Base-by-base conservation (phyloP, 495 filamentous ascomycete species). In the Penicillium waksmanii region DNA sequence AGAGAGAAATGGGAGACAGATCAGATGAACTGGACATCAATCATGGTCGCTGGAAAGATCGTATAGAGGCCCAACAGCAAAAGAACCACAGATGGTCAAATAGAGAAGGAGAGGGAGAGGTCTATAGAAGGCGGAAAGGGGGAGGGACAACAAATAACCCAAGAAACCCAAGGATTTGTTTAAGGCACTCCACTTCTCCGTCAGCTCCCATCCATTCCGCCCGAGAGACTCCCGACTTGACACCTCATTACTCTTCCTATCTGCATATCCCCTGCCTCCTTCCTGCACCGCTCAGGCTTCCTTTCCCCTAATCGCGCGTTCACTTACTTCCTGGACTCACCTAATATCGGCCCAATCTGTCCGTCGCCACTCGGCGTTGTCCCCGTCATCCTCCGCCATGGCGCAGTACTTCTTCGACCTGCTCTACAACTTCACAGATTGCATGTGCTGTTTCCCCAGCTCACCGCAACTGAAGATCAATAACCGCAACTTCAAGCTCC, bases 391-490 rank as follows among this genome's bases (percentile, higher is more conserved):
- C 17, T 33, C 36, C 70, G 73, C 63, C 72, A 95, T 95, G 92
- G 83, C 91, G 61, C 89, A 95, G 71, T 87, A 92, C 69, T 83
- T 97, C 51, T 86, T 92, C 61, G 95, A 98, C 73, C 79, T 96
- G 17, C 75, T 97, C 55, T 96, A 92, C 72, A 93, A 92, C 55
- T 84, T 98, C 55, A 92, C 90, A 55, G 93, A 90, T 76, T 98
- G 94, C 82, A 85, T 97, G 78, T 91, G 86, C 77, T 98, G 96
- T 75, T 97, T 97, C 69, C 93, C 96, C 17, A 88, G 90, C 64
- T 91, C 91, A 48, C 95, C 95, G 55, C 91, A 93, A 64, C 80
- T 98, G 57, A 95, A 94, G 70, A 96, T 98, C 80, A 97, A 98
- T 76, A 91, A 83, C 65, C 88, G 92, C 51, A 93, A 86, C 74